Conservation (phyloP, 441 rosid genomes). For the Rhodomyrtus psidioides region DNA sequence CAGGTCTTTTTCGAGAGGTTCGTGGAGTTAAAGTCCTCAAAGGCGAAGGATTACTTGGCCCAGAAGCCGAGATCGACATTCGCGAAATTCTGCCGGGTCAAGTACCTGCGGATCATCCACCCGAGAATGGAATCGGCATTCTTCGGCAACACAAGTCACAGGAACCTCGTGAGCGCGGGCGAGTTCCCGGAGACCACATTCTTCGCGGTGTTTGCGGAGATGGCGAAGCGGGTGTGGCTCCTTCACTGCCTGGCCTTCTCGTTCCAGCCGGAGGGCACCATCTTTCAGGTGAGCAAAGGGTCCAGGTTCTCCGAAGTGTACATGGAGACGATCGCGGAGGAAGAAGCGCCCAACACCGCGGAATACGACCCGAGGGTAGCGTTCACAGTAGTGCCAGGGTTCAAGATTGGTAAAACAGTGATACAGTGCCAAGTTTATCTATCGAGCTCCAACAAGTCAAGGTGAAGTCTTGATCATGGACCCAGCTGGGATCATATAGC, state of each 20-base stretch:
- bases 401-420: constrained; percentile 55
- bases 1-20: not conserved
- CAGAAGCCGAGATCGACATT: constrained; percentile 27
- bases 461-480: not conserved
- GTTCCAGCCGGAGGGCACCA: constrained; percentile 43
- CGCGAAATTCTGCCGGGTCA: constrained; percentile 40
- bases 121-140: constrained; percentile 61
- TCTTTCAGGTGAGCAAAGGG: constrained; percentile 44
- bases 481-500: not conserved
- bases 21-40: not conserved
- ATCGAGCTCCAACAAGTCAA: constrained; percentile 3
- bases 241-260: constrained; percentile 47
- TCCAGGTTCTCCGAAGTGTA: constrained; percentile 34
- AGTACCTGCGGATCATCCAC: constrained; percentile 56
- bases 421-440: constrained; percentile 73
- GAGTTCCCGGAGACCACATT: constrained; percentile 63
- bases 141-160: constrained; percentile 61
- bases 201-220: constrained; percentile 44
- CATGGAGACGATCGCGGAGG: constrained; percentile 44
- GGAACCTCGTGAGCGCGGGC: constrained; percentile 36
- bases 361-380: constrained; percentile 57
- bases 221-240: constrained; percentile 73
- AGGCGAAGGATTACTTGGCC: constrained; percentile 1
- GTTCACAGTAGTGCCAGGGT: constrained; percentile 77
- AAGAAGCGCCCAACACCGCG: not conserved